Conservation (phyloP, 768 basidiomycete species). For the Rubroboletus satanas region DNA sequence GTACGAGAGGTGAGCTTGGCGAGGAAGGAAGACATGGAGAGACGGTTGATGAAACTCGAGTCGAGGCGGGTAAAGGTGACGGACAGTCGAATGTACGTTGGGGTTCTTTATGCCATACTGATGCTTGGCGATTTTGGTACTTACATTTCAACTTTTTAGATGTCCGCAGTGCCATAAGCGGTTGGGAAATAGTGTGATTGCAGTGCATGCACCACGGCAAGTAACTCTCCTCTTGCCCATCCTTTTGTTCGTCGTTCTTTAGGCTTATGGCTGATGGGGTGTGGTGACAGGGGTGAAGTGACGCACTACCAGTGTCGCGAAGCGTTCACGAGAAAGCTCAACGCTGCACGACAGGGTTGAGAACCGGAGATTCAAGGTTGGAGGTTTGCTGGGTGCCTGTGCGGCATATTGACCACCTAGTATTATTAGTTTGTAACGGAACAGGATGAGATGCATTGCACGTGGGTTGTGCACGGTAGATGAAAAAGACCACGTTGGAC, state of each 20-base stretch:
- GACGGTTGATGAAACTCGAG: constrained; percentile 72
- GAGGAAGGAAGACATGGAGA: constrained; percentile 72
- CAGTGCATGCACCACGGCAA: constrained; percentile 85
- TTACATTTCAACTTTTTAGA: constrained; percentile 37
- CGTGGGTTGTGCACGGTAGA: not conserved
- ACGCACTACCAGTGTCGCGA: constrained; percentile 97
- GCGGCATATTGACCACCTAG: no score
- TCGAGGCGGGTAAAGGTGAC: constrained; percentile 81
- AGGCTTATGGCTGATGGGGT: not conserved
- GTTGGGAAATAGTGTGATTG: constrained; percentile 88
- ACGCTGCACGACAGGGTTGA: constrained; percentile 32
- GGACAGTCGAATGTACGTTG: constrained; percentile 84
- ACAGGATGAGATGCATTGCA: not conserved
- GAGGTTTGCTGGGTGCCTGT: not conserved
- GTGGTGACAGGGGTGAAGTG: constrained; percentile 75
- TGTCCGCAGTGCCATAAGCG: constrained; percentile 97
- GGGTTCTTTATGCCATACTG: no score
- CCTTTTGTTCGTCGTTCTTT: not conserved
- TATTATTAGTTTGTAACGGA: not conserved
- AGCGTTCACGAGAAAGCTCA: constrained; percentile 59
- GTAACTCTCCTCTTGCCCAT: constrained; percentile 17
- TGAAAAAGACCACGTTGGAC: not conserved
- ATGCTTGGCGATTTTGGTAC: not conserved
- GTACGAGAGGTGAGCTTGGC: constrained; percentile 68
- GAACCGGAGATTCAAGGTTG: not conserved